These are phyloP conservation scores for Rasamsonia emersonii DNA, from an alignment of 2,329 filamentous ascomycete genomes.

Conservation along the genomic window DNA sequence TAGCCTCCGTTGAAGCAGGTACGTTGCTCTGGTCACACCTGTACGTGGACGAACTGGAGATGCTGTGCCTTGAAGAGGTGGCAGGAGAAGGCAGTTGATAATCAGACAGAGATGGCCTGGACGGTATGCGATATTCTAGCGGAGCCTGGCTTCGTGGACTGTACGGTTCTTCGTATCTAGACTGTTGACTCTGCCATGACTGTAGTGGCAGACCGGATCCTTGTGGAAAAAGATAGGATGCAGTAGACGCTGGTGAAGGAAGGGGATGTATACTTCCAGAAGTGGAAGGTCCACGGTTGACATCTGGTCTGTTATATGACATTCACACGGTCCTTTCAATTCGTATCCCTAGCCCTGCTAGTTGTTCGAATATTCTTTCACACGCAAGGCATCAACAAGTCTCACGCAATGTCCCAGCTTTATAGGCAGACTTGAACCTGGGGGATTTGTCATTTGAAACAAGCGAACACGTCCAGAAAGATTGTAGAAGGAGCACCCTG, in stretches of 20 bases:
- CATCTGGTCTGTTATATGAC: conserved; percentile 1
- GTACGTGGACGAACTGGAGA: background rate
- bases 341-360: background rate
- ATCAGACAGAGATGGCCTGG: background rate
- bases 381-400: background rate
- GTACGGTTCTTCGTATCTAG: background rate
- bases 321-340: background rate
- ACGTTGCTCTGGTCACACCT: background rate
- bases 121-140: background rate
- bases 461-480: too few species aligned
- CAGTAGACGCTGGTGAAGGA: background rate
- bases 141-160: background rate
- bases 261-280: background rate
- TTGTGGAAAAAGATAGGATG: background rate
- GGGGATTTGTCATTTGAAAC: too few species aligned
- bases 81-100: background rate
- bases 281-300: background rate
- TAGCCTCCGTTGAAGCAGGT: background rate
- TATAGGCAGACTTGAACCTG: too few species aligned
- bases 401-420: background rate
- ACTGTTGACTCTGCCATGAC: background rate
- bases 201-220: background rate
- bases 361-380: background rate
- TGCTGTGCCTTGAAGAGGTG: background rate
- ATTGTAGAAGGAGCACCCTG: too few species aligned